Percentiles rank a stretch among this genome's conserved stretches.
phyloP scores from a whole-genome alignment of 2,329 filamentous ascomycete species.

The Fusarium kyushuense region DNA sequence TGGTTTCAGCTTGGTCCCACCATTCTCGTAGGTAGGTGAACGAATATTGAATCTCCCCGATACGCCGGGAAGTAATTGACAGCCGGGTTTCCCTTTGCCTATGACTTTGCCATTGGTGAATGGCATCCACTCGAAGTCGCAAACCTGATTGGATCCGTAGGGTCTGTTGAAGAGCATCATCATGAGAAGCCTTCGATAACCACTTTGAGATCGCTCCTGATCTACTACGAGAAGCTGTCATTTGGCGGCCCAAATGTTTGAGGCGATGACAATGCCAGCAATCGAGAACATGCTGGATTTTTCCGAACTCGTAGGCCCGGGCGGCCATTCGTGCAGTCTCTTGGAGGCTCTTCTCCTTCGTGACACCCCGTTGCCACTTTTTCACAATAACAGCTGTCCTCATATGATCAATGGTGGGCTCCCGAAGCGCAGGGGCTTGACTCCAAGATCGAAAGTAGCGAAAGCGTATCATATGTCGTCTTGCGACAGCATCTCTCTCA shows the following conservation, averaged over 20 bases:
- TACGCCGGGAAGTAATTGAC: conserved; percentile 24
- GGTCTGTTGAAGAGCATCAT: conserved; percentile 30
- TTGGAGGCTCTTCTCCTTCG: conserved; percentile 48
- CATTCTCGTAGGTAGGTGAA: conserved; percentile 48
- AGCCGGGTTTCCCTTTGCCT: conserved; percentile 17
- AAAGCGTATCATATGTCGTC: conserved; percentile 75
- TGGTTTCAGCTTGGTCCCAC: conserved; percentile 49
- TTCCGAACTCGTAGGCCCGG: conserved; percentile 38
- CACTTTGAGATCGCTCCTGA: conserved; percentile 42
- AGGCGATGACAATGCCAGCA: conserved; percentile 49
- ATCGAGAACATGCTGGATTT: conserved; percentile 38
- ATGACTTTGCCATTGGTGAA: conserved; percentile 44
- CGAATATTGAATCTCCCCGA: conserved; percentile 40
- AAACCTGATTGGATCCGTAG: conserved; percentile 32
- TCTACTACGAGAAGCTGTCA: conserved; percentile 32
- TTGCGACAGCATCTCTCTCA: conserved; percentile 74
- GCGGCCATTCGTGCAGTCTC: conserved; percentile 43
- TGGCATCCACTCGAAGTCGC: conserved; percentile 25
- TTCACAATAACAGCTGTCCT: conserved; percentile 48
- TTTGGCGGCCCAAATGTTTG: conserved; percentile 39
- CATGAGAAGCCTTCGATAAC: conserved; percentile 33
- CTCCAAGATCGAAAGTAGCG: conserved; percentile 56
- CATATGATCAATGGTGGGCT: conserved; percentile 50
- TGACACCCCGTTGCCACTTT: conserved; percentile 51
- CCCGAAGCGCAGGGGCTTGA: conserved; percentile 49